Evolutionary conservation across 2,329 filamentous ascomycete species (phyloP), one percentile per base, ranked within the genome.

Genomic region (Aureobasidium musti): DNA sequence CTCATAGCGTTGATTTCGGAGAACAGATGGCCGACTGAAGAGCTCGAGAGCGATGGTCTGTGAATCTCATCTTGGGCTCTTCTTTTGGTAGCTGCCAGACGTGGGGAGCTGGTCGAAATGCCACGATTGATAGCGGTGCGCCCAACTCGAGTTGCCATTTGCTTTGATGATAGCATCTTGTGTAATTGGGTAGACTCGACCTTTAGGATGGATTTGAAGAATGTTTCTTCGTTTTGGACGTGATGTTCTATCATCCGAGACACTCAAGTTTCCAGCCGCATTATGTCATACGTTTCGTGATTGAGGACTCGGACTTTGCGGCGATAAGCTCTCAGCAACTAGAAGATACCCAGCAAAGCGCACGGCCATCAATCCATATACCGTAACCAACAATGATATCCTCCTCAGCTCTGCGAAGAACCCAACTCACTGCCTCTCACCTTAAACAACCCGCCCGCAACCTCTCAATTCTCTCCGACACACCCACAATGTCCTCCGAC

Each of bases 1-100:
- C 70, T 69, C n/a, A 72, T 73, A 17, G 71, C 70, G 43, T 71
- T 72, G 56, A 74, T 69, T 37, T 74, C 73, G 6, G 73, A 71
- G 39, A 74, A 67, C 7, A 74, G 53, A 54, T 74, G 72, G 8
- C 72, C 73, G 6, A 74, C 67, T 11, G 73, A 74, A 1, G 72
- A 68, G 37, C 72, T 71, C 23, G 70, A 71, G 14, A 74, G 61
- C 1, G 72, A 74, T 6, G 73, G 72, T 56, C 72, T 71, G 67
- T 74, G 73, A 4, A 67, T 65, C 10, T 63, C 41, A 2, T 66
- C 47, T 41, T 50, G 11, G 19, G 14, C 39, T 21, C 26, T 45
- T 23, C 39, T 41, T 45, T 56, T 65, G 35, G 50, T 30, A 21
- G 37, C 6, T 19, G 59, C 5, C 33, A 30, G 28, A 13, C 26